These are phyloP conservation scores for Leptographium lundbergii DNA, from an alignment of 2,329 filamentous ascomycete species.

Conservation along the genomic window DNA sequence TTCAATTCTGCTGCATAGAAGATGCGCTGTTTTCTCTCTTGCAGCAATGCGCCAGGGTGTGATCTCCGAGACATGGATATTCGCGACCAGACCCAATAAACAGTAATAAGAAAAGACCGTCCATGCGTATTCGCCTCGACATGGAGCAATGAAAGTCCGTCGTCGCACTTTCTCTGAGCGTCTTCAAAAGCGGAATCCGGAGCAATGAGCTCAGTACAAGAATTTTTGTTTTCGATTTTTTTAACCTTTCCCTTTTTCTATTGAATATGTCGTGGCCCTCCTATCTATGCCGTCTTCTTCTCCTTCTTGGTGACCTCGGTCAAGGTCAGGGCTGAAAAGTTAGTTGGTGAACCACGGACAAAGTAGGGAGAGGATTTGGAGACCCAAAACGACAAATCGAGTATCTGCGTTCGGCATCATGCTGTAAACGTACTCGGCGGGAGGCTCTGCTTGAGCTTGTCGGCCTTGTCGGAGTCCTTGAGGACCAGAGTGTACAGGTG, in stretches of 20 bases:
- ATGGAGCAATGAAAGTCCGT: neutral
- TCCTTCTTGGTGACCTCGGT: slow-evolving; percentile 50
- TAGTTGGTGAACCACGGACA: neutral
- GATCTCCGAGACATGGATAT: neutral
- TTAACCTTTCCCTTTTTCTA: slow-evolving; percentile 9
- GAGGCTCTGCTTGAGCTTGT: slow-evolving; percentile 99
- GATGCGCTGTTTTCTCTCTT: neutral
- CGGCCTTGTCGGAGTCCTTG: slow-evolving; percentile 98
- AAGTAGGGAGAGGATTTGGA: neutral
- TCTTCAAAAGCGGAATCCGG: neutral
- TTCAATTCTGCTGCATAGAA: neutral
- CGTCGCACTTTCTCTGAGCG: neutral
- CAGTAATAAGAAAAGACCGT: neutral
- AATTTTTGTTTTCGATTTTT: slow-evolving; percentile 6
- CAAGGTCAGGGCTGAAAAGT: slow-evolving; percentile 33
- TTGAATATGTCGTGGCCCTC: slow-evolving; percentile 10
- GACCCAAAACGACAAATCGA: no score
- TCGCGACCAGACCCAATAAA: neutral
- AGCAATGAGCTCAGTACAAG: neutral
- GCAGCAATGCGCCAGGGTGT: neutral
- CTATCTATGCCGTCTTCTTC: slow-evolving; percentile 30
- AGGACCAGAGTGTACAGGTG: slow-evolving; percentile 97
- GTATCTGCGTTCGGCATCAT: neutral
- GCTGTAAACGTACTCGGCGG: slow-evolving; percentile 68
- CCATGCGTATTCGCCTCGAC: neutral